Percentiles rank a stretch among this genome's conserved stretches.
Evolutionary conservation across 2,329 filamentous ascomycete species (phyloP).

Genomic region (Alternaria alternata): DNA sequence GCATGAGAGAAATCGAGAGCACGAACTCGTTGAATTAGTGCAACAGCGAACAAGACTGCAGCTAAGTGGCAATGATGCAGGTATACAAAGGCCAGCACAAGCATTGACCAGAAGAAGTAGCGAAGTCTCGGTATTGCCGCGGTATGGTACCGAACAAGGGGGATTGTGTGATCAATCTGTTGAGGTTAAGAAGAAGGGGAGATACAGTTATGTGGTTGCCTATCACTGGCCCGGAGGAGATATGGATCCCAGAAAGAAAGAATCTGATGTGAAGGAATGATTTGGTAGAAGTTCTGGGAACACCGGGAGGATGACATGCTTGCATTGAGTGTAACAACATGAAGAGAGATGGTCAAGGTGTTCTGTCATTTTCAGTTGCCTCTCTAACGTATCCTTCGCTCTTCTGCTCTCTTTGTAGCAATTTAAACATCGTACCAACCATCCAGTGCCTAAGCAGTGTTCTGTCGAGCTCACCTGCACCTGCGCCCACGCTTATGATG

Average conservation of each 20-base stretch:
- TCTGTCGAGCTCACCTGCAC: not conserved
- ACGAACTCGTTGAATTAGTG: not conserved
- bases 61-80: too few relatives aligned
- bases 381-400: not conserved
- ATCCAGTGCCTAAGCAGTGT: not conserved
- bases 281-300: not conserved
- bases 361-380: not conserved
- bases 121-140: constrained; percentile 4
- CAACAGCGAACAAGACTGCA: not conserved
- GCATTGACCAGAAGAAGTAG: not conserved
- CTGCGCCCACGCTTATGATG: not conserved
- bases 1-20: not conserved
- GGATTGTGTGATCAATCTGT: not conserved
- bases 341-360: too few relatives aligned
- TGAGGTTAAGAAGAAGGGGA: constrained; percentile 8
- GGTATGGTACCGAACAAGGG: constrained; percentile 1
- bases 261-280: not conserved
- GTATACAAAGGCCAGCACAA: not conserved
- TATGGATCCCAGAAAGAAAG: not conserved
- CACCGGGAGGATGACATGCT: not conserved
- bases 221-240: not conserved
- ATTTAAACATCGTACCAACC: not conserved
- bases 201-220: constrained; percentile 10
- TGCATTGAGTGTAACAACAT: not conserved
- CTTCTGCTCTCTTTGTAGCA: not conserved